Percentiles rank a stretch among this genome's conserved stretches.
Conservation (phyloP, 2,329 filamentous ascomycete genomes). For the Fusarium abutilonis region DNA sequence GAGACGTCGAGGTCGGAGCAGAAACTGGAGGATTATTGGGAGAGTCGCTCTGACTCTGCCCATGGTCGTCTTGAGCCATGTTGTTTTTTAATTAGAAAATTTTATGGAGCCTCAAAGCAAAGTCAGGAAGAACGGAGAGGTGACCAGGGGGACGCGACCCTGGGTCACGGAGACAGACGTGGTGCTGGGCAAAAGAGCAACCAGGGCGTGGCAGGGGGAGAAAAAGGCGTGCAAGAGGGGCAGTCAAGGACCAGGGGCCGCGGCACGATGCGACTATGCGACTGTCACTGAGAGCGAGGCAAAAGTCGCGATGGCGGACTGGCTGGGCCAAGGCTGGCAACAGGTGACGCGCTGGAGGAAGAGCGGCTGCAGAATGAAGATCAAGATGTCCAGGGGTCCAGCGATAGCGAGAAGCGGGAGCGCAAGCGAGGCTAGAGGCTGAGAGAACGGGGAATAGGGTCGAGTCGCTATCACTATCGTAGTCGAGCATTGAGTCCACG, state of each 20-base stretch:
- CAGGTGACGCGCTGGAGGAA: slow-evolving; percentile 21
- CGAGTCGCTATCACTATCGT: slow-evolving; percentile 28
- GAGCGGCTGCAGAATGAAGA: slow-evolving; percentile 1
- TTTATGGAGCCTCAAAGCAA: slow-evolving; percentile 52
- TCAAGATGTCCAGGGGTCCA: slow-evolving; percentile 26
- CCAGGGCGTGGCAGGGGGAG: slow-evolving; percentile 43
- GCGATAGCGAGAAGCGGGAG: slow-evolving; percentile 22
- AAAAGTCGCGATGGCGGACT: slow-evolving; percentile 37
- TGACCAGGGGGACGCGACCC: slow-evolving; percentile 47
- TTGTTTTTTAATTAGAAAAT: slow-evolving; percentile 51
- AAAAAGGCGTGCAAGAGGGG: slow-evolving; percentile 38
- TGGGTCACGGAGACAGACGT: slow-evolving; percentile 44
- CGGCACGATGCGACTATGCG: slow-evolving; percentile 42
- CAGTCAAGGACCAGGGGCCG: slow-evolving; percentile 42
- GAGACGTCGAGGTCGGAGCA: slow-evolving; percentile 41
- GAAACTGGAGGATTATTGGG: slow-evolving; percentile 42
- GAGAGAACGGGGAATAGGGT: slow-evolving; percentile 31
- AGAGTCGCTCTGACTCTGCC: slow-evolving; percentile 46
- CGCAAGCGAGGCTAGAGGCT: slow-evolving; percentile 33
- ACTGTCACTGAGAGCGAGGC: slow-evolving; percentile 29
- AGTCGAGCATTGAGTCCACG: slow-evolving; percentile 36
- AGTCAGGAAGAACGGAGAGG: slow-evolving; percentile 47
- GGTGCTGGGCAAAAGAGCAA: slow-evolving; percentile 44
- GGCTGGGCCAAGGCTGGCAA: slow-evolving; percentile 36
- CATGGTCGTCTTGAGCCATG: slow-evolving; percentile 49